Evolutionary conservation across 2,329 filamentous ascomycete species (phyloP).

Genomic region (Colletotrichum truncatum): DNA sequence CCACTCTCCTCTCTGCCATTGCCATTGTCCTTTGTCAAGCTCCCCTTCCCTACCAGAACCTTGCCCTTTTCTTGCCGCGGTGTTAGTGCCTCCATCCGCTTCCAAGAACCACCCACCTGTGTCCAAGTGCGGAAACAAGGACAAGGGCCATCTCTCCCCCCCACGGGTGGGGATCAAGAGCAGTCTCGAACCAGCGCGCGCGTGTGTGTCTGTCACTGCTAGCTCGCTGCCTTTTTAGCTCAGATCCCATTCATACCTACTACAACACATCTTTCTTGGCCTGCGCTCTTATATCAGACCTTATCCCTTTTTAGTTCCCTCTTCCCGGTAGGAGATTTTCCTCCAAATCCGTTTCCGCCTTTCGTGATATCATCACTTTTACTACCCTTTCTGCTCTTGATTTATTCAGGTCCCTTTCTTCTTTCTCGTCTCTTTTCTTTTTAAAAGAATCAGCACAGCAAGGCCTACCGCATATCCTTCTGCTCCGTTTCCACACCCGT

Average conservation of each 20-base stretch:
- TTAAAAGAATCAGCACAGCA: neutral
- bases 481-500: neutral
- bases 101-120: neutral
- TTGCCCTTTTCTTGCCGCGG: neutral
- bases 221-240: constrained; percentile 13
- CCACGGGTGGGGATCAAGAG: constrained; percentile 3
- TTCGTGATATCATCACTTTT: neutral
- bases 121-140: neutral
- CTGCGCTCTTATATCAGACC: constrained; percentile 4
- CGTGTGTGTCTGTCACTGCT: neutral
- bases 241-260: constrained; percentile 11
- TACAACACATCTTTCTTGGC: neutral
- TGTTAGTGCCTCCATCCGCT: neutral
- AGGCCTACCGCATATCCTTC: neutral
- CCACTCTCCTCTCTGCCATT: too few relatives aligned
- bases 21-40: too few relatives aligned
- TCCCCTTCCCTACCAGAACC: neutral
- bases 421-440: neutral
- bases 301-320: neutral
- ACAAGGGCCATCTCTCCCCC: neutral
- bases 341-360: neutral
- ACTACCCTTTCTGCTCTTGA: neutral
- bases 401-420: neutral
- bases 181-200: neutral
- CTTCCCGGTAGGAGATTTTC: neutral